Evolutionary conservation across 805 yeast species (phyloP), one percentile per base, ranked within the genome.

Genomic region (Cyberlindnera petersonii): DNA sequence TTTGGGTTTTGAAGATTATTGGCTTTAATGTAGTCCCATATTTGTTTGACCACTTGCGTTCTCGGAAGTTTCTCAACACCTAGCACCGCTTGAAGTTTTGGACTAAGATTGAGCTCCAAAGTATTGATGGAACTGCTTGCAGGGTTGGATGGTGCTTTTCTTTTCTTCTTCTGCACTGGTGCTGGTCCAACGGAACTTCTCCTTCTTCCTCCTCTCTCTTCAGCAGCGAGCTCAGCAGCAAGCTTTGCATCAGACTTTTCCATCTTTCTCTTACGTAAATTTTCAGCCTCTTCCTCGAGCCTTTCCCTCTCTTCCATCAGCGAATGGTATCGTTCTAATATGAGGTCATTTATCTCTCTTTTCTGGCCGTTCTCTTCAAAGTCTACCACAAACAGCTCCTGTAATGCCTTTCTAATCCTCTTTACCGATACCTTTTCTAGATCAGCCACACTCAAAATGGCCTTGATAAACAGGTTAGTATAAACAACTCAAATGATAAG

Each of bases 1-100:
- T 64, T 51, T 1, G 88, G 84, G 46, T 82, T 76, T 55, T 85
- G 94, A 22, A 86, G 59, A 21, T 73, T 58, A 43, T 82, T 55
- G 9, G 58, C 72, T 50, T 78, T 80, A 40, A 86, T 82, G 58
- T 86, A 76, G 11, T 67, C 72, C 94, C 94, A 85, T 5, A 84
- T 56, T 32, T 60, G 60, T 45, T 82, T 82, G 9, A 83, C 88
- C 14, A 82, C 79, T 54, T 81, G 81, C 0, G 91, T 79, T 48
- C 95, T 63, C 4, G 89, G 70, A 30, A 76, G 53, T 39, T 61
- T 68, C 1, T 56, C 40, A 15, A 52, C 64, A 1, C 72, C 75
- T 8, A 85, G 54, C 13, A 86, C 56, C 4, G 56, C 66, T 35
- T 69, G 66, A 23, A 86, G 65, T 26, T 70, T 71, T 3, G 72